Evolutionary conservation across 2,329 filamentous ascomycete genomes (phyloP), one percentile per base, ranked within the genome.

Genomic region (Aspergillus eucalypticola): DNA sequence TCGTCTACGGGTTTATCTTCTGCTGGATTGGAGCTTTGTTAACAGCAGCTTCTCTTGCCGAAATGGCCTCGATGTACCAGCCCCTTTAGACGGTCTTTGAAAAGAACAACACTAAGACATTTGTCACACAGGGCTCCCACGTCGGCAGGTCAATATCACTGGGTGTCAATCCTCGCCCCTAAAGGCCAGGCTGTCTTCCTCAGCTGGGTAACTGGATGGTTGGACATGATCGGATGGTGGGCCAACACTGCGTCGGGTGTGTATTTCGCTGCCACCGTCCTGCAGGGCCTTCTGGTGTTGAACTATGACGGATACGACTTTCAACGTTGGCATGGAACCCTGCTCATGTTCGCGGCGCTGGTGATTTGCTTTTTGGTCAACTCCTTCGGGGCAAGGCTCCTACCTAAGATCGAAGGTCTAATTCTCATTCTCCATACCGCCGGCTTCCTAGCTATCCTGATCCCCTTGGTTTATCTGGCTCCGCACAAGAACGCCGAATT

Each of bases 391-490:
- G 78, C 76, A 2, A 75, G 73, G 41, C 62, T 78, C 1, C 69
- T 84, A 2, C 81, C 82, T 1, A 70, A 76, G 13, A 71, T 83
- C 46, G 83, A 86, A 67, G 78, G 79, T 1, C 63, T 81, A 13
- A 75, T 83, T 21, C 69, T 84, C 7, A 75, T 82, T 25, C 66
- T 84, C 3, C 83, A 85, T 59, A 71, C 84, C n/a, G 67, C 81
- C 13, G 83, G 82, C 3, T 81, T 84, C 66, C 81, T 84, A 59
- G 82, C 78, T 0, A 80, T 84, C 57, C 69, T 85, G 10, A 79
- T 84, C 23, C 75, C 79, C 0, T 67, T 84, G 3, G 73, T 77
- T 61, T 73, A 77, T 1, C 71, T 81, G 56, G 76, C 78, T 0
- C 76, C 78, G 1, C 72, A 74, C 8, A 74, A 77, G 42, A 73